Base-by-base conservation (phyloP, 1,284 basidiomycete genomes). In the Heterobasidion irregulare region DNA sequence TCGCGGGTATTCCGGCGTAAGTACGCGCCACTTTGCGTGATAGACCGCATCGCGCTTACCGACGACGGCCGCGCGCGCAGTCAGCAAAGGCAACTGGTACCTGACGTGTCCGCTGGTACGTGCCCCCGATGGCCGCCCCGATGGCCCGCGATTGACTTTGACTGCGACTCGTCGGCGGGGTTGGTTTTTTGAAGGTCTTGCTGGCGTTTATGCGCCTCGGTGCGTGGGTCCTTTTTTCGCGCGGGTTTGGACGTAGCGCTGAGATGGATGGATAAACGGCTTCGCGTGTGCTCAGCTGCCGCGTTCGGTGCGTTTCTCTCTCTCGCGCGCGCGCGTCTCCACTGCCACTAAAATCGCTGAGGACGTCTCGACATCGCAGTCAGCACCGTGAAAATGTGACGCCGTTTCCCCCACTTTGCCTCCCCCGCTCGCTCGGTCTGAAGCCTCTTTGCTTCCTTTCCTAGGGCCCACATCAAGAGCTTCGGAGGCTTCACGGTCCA, bases 71-170 rank as follows among this genome's bases (percentile, higher is more conserved):
- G 41, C 13, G 41, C 8, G 16, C 26, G 35, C n/a, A 75, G 75
- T 75, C 7, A 77, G 75, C 64, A 61, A 68, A 16, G 58, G 62
- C 4, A 75, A 75, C 41, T 68, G 69, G 61, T 66, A 59, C 32
- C 65, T 77, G 9, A 65, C 73, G 0, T 58, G 61, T 1, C 75
- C 75, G 6, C 60, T 77, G 53, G 75, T 75, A 55, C 43, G 68
- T 19, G 4, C 61, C 33, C 34, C 51, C 26, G 36, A 52, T 26
- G 8, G 6, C 47, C 50, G 19, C 18, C 41, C 44, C 26, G 26
- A 26, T 26, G 33, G 34, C 7, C 12, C 18, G 8, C n/a, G 8
- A 32, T 56, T 13, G 54, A 53, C 47, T 52, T 36, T 32, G 41
- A 6, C 26, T 26, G 26, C 3, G 32, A 32, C 33, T n/a, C n/a